Base-by-base conservation (phyloP, 768 basidiomycete species). In the Glaciozyma antarctica region DNA sequence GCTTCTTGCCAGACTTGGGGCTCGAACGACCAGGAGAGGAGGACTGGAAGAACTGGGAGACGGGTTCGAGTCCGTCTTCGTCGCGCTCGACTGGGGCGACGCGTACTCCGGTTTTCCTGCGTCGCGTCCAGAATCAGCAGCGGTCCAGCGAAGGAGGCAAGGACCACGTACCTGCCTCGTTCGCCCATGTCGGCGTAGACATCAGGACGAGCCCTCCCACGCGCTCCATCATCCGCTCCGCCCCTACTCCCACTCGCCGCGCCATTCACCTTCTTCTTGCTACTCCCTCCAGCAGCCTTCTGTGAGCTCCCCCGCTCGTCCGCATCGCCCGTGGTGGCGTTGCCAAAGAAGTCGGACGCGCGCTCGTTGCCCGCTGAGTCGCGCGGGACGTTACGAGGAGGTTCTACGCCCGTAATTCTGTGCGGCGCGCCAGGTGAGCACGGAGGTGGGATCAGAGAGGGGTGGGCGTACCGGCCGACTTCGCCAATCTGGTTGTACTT, bases 41-140 rank as follows among this genome's bases (percentile, higher is more conserved):
- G 6, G 70, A 72, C 12, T 62, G 47, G 73, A 78, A 77, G 73
- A 76, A 78, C 19, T 61, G 72, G 44, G 68, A 71, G 28, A 75
- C 65, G 60, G 76, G 75, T 62, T 79, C 78, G 63, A 76, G 75
- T 1, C 78, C 78, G 16, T 75, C 74, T 3, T 62, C 45, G 38
- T 65, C 64, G 8, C 65, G 59, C 9, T 38, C 44, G 1, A 26
- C 28, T 15, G 32, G 30, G 5, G 61, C 28, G 10, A 55, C 48
- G 10, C 32, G 22, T 1, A 64, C 48, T 16, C 70, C 67, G 0
- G 70, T 68, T 61, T 68, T 68, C 48, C 70, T 71, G 32, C 41
- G 43, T 21, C 7, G 41, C 17, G 28, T 19, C 8, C 22, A 28
- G 16, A 32, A 32, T 32, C 32, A 32, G 32, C 32, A 9, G 32